Conservation (phyloP, 106 monocot genomes). For the Gastrodia elata region DNA sequence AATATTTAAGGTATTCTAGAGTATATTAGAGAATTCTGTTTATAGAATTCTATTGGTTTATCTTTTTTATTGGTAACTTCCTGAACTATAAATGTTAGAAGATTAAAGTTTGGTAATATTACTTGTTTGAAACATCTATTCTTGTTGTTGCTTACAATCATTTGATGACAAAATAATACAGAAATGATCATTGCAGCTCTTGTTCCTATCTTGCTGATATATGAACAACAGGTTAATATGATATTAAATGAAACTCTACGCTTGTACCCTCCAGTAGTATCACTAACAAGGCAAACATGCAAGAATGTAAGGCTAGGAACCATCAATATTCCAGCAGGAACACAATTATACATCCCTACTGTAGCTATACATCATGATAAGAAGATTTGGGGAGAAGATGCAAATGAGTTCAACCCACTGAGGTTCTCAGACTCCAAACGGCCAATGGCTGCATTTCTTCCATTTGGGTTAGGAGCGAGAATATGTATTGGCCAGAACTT, state of each 20-base stretch:
- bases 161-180: not conserved
- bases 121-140: not conserved
- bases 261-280: slow-evolving; percentile 6
- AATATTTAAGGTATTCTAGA: no score
- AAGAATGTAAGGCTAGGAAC: slow-evolving; percentile 1
- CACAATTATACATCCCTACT: slow-evolving; percentile 5
- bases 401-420: slow-evolving; percentile 6
- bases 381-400: slow-evolving; percentile 15
- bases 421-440: slow-evolving; percentile 7
- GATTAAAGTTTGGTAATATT: no score
- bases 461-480: slow-evolving; percentile 9
- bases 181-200: not conserved
- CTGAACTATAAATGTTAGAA: no score
- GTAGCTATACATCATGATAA: slow-evolving; percentile 6
- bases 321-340: slow-evolving; percentile 5
- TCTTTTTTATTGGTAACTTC: no score
- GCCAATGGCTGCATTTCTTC: not conserved
- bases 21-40: no score
- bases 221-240: slow-evolving; percentile 11
- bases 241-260: slow-evolving; percentile 8
- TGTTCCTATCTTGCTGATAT: not conserved
- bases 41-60: no score
- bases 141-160: not conserved
- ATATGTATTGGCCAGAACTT: slow-evolving; percentile 10
- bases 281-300: slow-evolving; percentile 7